Conservation (phyloP, 2,329 filamentous ascomycete genomes). For the Coniochaeta ligniaria region DNA sequence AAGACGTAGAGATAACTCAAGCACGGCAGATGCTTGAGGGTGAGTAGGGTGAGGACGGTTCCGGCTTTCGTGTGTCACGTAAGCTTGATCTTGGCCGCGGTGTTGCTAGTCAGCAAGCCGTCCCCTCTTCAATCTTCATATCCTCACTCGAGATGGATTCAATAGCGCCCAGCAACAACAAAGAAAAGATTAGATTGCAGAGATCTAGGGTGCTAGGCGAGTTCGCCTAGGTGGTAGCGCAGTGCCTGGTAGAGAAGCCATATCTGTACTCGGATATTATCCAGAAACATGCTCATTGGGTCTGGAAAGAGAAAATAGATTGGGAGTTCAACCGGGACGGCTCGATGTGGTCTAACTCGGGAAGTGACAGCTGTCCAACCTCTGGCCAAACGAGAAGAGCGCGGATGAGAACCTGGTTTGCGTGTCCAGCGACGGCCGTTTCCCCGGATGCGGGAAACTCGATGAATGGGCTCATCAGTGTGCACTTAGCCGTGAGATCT, state of each 20-base stretch:
- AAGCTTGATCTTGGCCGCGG: neutral
- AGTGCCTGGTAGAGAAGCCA: neutral
- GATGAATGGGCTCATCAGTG: neutral
- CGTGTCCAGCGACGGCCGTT: neutral
- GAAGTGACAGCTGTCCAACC: neutral
- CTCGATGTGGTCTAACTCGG: neutral
- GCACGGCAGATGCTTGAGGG: neutral
- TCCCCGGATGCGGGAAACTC: neutral
- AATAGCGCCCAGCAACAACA: neutral
- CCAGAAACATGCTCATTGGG: neutral
- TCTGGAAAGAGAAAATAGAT: neutral
- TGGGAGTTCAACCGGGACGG: neutral
- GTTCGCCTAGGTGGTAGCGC: neutral
- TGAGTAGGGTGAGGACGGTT: neutral
- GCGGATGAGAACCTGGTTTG: neutral
- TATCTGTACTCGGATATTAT: neutral
- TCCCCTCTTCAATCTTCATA: neutral
- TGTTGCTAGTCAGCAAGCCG: neutral
- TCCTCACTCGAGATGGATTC: neutral
- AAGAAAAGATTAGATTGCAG: neutral
- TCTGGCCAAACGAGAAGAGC: neutral
- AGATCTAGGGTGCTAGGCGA: neutral
- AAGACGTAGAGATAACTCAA: neutral
- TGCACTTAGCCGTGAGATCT: neutral
- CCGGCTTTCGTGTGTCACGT: neutral